These are phyloP conservation scores for Scleromitrula shiraiana DNA, from an alignment of 2,329 filamentous ascomycete genomes.

Conservation along the genomic window DNA sequence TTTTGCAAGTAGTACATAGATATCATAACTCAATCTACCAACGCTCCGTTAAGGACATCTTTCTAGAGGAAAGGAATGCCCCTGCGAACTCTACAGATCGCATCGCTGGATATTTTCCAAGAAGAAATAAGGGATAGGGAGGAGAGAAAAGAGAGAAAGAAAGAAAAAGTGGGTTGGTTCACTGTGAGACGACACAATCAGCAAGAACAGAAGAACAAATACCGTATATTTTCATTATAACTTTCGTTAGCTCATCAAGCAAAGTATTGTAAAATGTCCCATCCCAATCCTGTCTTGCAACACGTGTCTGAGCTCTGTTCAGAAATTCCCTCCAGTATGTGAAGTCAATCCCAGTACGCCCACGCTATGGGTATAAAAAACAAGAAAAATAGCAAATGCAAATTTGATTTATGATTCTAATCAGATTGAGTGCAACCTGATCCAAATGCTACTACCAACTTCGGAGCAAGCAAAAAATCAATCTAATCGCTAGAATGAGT, in stretches of 20 bases:
- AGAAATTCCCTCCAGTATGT: too few species aligned
- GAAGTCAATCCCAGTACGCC: constrained; percentile 19
- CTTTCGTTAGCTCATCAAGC: too few species aligned
- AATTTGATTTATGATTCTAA: constrained; percentile 40
- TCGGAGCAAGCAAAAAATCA: too few species aligned
- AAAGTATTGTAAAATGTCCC: too few species aligned
- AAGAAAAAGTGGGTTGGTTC: background rate
- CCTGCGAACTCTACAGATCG: constrained; percentile 67
- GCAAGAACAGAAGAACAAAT: too few species aligned
- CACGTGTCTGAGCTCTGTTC: too few species aligned
- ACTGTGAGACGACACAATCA: background rate
- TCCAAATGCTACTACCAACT: too few species aligned
- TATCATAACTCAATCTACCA: constrained; percentile 44
- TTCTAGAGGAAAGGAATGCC: constrained; percentile 57
- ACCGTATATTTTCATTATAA: too few species aligned
- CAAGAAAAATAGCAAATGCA: constrained; percentile 12
- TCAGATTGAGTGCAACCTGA: too few species aligned
- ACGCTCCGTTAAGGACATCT: constrained; percentile 74
- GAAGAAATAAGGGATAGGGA: constrained; percentile 6
- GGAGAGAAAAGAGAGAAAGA: background rate
- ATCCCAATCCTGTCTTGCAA: too few species aligned
- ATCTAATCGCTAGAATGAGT: constrained; percentile 23
- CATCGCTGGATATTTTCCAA: constrained; percentile 53
- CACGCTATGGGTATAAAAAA: constrained; percentile 18
- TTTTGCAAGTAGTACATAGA: constrained; percentile 6